A percentile compares a stretch with the other conserved stretches of the same genome.
Conservation (phyloP, 129 eudicot species). For the Flaveria bidentis region DNA sequence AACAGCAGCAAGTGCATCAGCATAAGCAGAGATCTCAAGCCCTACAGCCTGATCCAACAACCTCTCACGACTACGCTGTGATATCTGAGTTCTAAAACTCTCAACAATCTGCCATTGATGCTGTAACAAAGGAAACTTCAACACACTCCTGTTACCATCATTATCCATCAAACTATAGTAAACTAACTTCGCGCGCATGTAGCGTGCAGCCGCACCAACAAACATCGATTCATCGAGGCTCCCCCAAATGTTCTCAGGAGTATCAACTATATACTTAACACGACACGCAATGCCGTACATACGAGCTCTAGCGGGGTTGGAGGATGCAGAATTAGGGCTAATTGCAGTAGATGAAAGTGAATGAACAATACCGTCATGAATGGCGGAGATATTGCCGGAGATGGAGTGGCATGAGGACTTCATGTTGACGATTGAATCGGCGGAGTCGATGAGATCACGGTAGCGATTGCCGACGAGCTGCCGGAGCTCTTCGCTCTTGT, state of each 20-base stretch:
- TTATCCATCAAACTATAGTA: slow-evolving; percentile 40
- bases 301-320: slow-evolving; percentile 49
- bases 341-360: slow-evolving; percentile 50
- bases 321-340: slow-evolving; percentile 31
- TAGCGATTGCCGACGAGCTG: slow-evolving; percentile 88
- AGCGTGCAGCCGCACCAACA: slow-evolving; percentile 67
- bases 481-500: slow-evolving; percentile 89
- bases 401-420: slow-evolving; percentile 69
- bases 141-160: slow-evolving; percentile 39
- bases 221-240: slow-evolving; percentile 83
- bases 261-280: slow-evolving; percentile 89
- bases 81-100: slow-evolving; percentile 81
- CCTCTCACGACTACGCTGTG: slow-evolving; percentile 79
- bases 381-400: slow-evolving; percentile 56
- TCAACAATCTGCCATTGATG: slow-evolving; percentile 98
- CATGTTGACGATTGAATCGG: slow-evolving; percentile 84
- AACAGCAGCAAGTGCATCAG: slow-evolving; percentile 85
- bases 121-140: slow-evolving; percentile 64
- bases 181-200: slow-evolving; percentile 73
- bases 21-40: slow-evolving; percentile 56
- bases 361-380: slow-evolving; percentile 49
- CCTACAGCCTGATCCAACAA: slow-evolving; percentile 56
- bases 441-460: slow-evolving; percentile 94
- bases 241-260: slow-evolving; percentile 96
- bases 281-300: slow-evolving; percentile 81